These are phyloP conservation scores for Brassica incana DNA, from an alignment of 345 rosid genomes.

Conservation along the genomic window DNA sequence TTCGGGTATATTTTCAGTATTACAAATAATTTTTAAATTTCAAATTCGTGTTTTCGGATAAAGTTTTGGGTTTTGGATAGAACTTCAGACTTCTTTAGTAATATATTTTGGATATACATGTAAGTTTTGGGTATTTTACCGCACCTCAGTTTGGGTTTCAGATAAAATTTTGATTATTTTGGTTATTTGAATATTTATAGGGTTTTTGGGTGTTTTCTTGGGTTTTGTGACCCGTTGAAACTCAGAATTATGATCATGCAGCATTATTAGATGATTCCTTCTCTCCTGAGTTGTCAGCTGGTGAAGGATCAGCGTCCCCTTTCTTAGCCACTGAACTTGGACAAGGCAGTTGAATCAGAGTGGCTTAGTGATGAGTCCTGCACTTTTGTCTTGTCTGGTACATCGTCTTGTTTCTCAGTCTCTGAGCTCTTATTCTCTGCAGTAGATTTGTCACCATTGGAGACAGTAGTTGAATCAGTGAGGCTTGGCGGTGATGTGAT, in stretches of 20 bases:
- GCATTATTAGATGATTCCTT: constrained; percentile 21
- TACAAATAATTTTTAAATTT: too few species aligned
- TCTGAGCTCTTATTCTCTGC: constrained; percentile 21
- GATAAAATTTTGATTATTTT: too few species aligned
- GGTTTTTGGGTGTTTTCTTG: too few species aligned
- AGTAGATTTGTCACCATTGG: constrained; percentile 17
- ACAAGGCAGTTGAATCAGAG: constrained; percentile 31
- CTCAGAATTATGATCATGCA: constrained; percentile 24
- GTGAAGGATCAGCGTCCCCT: neutral
- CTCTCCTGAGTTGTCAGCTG: constrained; percentile 12
- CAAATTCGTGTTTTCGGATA: too few species aligned
- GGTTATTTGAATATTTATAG: too few species aligned
- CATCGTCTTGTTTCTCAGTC: constrained; percentile 24
- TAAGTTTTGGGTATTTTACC: too few species aligned
- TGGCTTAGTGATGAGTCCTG: constrained; percentile 21
- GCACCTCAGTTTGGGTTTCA: too few species aligned
- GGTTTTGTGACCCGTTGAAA: neutral
- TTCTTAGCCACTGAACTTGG: constrained; percentile 15
- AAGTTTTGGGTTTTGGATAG: too few species aligned
- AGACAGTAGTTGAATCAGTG: neutral
- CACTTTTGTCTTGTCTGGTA: neutral
- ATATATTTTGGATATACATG: too few species aligned
- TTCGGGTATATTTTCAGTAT: too few species aligned
- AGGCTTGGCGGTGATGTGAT: constrained; percentile 33
- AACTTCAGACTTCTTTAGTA: too few species aligned